Base-by-base conservation (phyloP, 345 rosid species). In the Rhizophora apiculata region DNA sequence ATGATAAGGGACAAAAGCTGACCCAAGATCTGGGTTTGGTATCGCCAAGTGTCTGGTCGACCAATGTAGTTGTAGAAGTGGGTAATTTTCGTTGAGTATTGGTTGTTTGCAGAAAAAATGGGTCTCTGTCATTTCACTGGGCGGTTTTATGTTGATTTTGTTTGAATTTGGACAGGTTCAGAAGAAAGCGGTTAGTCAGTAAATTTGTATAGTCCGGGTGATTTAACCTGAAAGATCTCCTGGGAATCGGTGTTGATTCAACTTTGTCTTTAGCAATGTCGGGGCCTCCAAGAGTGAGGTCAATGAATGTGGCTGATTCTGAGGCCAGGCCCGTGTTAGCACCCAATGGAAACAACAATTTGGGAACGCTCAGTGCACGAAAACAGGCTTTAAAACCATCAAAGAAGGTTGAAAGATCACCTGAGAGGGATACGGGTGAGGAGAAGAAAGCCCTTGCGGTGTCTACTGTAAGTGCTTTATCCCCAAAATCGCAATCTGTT, bases 231-330 rank as follows among this genome's bases (percentile, higher is more conserved):
- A 65, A 62, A 73, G 79, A 76, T 80, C 76, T 74, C 66, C 70
- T 36, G 54, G 30, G 49, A 72, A 65, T 64, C 66, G 18, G 57
- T 18, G 68, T 70, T 64, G 37, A 64, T 62, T 73, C 24, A 37
- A 63, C 64, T 71, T 51, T 61, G 64, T 68, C 58, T 52, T 16
- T 56, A 20, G 13, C 75, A 27, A 92, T 92, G 96, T 92, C 90
- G 27, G 85, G 85, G 69, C 85, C 85, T 71, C 83, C 94, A 13
- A 85, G 88, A 72, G 76, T 86, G 74, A 82, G 85, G 78, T 84
- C 94, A 22, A 84, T 82, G 85, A 86, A 89, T 76, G 87, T 83
- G 80, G 76, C 88, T 52, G 98, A 89, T 72, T 82, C 92, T 57
- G 96, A 89, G 71, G 71, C 85, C 19, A 85, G 95, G 78, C 84